phyloP scores from a whole-genome alignment of 306 rosid genomes.

The Prinsepia uniflora region DNA sequence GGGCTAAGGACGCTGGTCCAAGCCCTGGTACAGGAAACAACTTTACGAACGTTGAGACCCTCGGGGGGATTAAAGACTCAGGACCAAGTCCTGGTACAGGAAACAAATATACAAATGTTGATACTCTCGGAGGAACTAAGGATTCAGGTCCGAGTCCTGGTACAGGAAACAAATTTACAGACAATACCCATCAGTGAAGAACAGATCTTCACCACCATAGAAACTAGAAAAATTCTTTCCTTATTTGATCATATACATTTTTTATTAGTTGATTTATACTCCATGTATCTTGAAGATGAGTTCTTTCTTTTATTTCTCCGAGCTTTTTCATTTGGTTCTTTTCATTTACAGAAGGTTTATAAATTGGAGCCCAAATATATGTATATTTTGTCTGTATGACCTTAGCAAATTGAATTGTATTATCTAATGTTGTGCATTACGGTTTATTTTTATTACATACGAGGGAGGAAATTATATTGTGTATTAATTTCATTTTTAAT shows the following conservation, averaged over 20 bases:
- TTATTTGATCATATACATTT: neutral
- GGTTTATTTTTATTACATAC: too few species aligned
- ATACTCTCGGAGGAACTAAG: constrained; percentile 20
- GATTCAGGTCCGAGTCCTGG: constrained; percentile 30
- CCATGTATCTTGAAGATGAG: neutral
- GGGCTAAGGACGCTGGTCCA: neutral
- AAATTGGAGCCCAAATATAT: too few species aligned
- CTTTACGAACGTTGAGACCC: neutral
- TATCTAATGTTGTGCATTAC: too few species aligned
- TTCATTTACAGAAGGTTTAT: too few species aligned
- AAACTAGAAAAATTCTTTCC: neutral
- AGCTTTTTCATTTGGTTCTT: neutral
- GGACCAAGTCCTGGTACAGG: neutral
- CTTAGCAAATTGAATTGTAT: too few species aligned
- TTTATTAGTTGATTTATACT: neutral
- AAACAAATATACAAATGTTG: constrained; percentile 6
- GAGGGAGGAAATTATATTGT: too few species aligned
- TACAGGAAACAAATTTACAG: neutral
- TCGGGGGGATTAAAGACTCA: neutral
- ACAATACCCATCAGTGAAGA: neutral
- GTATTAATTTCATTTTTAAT: too few species aligned
- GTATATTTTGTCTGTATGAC: too few species aligned
- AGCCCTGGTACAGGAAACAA: neutral
- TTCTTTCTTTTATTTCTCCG: neutral
- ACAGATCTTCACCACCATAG: neutral